Evolutionary conservation across 1,139 yeast genomes (phyloP).

Genomic region (Pichia sp.): DNA sequence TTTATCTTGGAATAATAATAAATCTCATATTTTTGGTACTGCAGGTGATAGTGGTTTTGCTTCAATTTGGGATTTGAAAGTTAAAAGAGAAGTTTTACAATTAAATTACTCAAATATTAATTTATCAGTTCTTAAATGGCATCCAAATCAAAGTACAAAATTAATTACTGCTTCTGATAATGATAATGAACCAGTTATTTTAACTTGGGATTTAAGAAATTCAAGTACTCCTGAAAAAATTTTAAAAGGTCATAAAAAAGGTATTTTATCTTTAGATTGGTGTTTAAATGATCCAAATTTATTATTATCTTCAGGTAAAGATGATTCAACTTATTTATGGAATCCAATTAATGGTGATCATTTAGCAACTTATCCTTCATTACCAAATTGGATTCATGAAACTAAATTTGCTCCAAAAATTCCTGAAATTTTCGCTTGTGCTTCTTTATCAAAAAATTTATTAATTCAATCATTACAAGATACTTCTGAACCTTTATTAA

Average conservation of each 20-base stretch:
- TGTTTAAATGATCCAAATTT: slow-evolving; percentile 75
- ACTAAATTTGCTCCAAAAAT: slow-evolving; percentile 79
- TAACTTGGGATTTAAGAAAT: slow-evolving; percentile 93
- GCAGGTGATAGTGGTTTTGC: slow-evolving; percentile 81
- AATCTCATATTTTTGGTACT: slow-evolving; percentile 83
- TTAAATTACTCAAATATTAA: slow-evolving; percentile 61
- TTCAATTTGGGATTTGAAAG: slow-evolving; percentile 89
- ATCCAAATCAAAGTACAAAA: slow-evolving; percentile 90
- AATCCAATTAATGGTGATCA: slow-evolving; percentile 67
- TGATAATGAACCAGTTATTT: slow-evolving; percentile 73
- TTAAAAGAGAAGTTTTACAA: slow-evolving; percentile 83
- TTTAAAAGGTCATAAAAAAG: slow-evolving; percentile 78
- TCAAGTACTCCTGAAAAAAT: slow-evolving; percentile 80
- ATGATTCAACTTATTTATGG: slow-evolving; percentile 85
- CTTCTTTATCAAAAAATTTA: slow-evolving; percentile 88
- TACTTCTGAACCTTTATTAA: slow-evolving; percentile 49
- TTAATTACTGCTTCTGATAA: slow-evolving; percentile 82
- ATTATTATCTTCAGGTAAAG: slow-evolving; percentile 85
- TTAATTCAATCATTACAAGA: slow-evolving; percentile 85
- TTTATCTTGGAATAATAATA: slow-evolving; percentile 84
- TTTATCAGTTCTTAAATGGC: slow-evolving; percentile 59
- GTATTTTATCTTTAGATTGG: slow-evolving; percentile 91
- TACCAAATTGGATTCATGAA: slow-evolving; percentile 92
- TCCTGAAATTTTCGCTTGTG: slow-evolving; percentile 90
- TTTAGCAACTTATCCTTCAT: slow-evolving; percentile 83